phyloP scores from a whole-genome alignment of 208 protist genomes.

The Trichomonas vaginalis region DNA sequence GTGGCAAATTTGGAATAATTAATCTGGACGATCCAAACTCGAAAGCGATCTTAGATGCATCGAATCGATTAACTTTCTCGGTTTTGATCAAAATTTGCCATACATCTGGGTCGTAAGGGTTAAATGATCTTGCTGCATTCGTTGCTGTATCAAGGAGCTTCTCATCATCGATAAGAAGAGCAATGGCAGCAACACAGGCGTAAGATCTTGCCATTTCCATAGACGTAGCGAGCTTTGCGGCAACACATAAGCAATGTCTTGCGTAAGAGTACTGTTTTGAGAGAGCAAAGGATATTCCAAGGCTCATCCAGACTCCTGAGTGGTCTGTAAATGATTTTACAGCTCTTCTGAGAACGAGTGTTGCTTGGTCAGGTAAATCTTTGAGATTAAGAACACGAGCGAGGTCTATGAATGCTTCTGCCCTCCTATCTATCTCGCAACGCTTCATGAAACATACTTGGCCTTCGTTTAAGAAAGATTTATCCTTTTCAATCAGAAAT shows the following conservation, averaged over 20 bases:
- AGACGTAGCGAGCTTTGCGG: background rate
- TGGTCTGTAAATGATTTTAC: background rate
- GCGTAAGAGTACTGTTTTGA: background rate
- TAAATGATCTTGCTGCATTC: background rate
- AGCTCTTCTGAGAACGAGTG: background rate
- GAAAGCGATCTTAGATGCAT: background rate
- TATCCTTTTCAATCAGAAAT: background rate
- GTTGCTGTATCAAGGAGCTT: background rate
- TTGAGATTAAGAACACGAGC: background rate
- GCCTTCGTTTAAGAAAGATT: background rate
- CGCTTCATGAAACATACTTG: background rate
- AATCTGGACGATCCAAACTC: background rate
- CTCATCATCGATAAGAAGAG: background rate
- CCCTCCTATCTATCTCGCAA: background rate
- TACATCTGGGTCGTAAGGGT: conserved; percentile 2
- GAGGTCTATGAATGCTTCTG: background rate
- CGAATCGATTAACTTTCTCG: background rate
- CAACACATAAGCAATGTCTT: background rate
- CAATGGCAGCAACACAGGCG: background rate
- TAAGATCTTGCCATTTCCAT: background rate
- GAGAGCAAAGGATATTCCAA: background rate
- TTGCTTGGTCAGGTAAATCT: background rate
- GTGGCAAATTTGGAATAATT: background rate
- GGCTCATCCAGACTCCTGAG: background rate
- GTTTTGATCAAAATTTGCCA: background rate